phyloP scores from a whole-genome alignment of 257 asterid genomes.

The Solanum sejunctum region DNA sequence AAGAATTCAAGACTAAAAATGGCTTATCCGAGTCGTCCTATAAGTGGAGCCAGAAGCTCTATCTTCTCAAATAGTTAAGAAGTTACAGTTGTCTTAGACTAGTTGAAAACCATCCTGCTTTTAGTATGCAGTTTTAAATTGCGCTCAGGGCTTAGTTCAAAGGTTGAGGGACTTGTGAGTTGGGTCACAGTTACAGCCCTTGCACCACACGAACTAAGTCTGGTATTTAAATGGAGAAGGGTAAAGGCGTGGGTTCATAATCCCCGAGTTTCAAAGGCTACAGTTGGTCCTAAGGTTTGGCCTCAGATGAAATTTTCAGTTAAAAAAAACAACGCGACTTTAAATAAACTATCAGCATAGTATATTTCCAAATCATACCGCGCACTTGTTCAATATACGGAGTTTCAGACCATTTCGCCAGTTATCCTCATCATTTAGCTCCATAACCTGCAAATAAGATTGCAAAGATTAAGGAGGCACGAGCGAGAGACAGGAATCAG shows the following conservation, averaged over 20 bases:
- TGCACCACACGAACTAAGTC: background rate
- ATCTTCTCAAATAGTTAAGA: background rate
- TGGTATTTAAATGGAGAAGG: background rate
- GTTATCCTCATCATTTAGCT: slow-evolving; percentile 57
- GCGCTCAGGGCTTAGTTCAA: background rate
- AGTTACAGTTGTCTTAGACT: background rate
- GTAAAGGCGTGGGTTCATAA: background rate
- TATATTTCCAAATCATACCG: slow-evolving; percentile 26
- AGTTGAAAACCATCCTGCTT: background rate
- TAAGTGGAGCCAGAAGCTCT: background rate
- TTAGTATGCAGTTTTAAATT: background rate
- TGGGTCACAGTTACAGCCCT: background rate
- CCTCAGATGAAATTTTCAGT: background rate
- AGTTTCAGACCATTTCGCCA: slow-evolving; percentile 91
- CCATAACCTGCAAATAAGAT: slow-evolving; percentile 35
- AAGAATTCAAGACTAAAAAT: background rate
- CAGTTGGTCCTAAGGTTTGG: background rate
- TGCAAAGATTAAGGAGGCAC: background rate
- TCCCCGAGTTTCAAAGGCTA: background rate
- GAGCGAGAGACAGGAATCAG: background rate
- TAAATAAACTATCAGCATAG: background rate
- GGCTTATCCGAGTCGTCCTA: background rate
- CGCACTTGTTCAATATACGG: slow-evolving; percentile 48
- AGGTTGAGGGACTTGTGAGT: background rate
- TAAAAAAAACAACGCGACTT: background rate